These are phyloP conservation scores for Boletus coccyginus DNA, from an alignment of 768 basidiomycete species.

Conservation along the genomic window DNA sequence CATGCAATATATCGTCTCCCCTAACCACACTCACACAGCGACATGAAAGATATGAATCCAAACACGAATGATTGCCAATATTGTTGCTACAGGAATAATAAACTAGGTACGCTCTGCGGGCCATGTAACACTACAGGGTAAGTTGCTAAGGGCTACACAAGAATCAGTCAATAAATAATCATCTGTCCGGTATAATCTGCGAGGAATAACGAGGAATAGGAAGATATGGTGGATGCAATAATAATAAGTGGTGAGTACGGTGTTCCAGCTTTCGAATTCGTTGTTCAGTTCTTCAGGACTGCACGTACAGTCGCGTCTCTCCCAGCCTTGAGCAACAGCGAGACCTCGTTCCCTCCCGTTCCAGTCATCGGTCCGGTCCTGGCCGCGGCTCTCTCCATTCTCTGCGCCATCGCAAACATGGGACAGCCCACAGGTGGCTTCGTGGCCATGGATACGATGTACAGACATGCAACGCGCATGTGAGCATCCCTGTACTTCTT, in stretches of 20 bases:
- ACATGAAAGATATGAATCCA: too few species aligned
- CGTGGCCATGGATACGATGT: conserved; percentile 81
- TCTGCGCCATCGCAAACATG: conserved; percentile 52
- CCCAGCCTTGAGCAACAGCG: conserved; percentile 81
- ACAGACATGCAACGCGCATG: conserved; percentile 85
- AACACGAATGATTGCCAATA: not conserved
- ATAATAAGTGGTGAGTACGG: conserved; percentile 18
- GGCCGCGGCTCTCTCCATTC: conserved; percentile 41
- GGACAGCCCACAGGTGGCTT: conserved; percentile 46
- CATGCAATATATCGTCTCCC: too few species aligned
- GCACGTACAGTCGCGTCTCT: conserved; percentile 82
- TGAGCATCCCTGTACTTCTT: conserved; percentile 85
- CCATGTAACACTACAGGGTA: conserved; percentile 15
- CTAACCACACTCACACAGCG: too few species aligned
- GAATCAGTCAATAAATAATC: conserved; percentile 29
- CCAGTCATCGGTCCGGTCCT: conserved; percentile 62
- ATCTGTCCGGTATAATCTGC: not conserved
- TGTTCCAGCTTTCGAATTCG: not conserved
- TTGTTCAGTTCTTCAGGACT: conserved; percentile 37
- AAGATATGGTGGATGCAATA: not conserved
- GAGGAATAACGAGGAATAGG: not conserved
- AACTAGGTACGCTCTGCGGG: conserved; percentile 5
- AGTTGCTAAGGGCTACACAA: conserved; percentile 28
- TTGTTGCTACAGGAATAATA: conserved; percentile 22
- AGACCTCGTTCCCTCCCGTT: conserved; percentile 87